Evolutionary conservation across 2,329 filamentous ascomycete species (phyloP), one percentile per base, ranked within the genome.

Genomic region (Colletotrichum cordylinicola): DNA sequence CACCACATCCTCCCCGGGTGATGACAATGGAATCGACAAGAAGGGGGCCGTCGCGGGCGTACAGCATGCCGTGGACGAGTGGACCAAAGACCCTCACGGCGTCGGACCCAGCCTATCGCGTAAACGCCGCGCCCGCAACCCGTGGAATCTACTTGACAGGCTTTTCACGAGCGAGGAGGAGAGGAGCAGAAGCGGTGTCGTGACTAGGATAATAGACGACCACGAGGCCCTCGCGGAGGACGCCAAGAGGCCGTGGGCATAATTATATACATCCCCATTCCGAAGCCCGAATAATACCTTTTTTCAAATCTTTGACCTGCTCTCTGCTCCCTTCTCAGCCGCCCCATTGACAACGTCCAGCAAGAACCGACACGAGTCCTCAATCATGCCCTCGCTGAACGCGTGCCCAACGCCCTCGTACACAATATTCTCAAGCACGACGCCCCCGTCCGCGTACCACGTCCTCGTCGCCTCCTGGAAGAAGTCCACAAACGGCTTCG

Each of bases 341-440:
- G 82, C 76, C 71, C 81, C 80, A 13, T 80, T 83, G 21, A 91
- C 85, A 8, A 82, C 86, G 52, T 89, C 85, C 18, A 89, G 83
- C 39, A 96, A 83, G 83, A 95, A 96, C 43, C 84, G 83, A 13
- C 93, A 88, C 6, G 94, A 90, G 80, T 94, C 93, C 77, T 85
- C 84, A 33, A 92, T 88, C 95, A 97, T 96, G 8, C 84, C 88
- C 2, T 86, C 82, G 12, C 90, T 92, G 79, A 95, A 95, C n/a
- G 88, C 86, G 82, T 97, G 95, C 0, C 93, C 93, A 1, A 93
- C 88, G 0, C 90, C 93, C 2, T 91, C 87, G 79, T 95, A 96
- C 0, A 95, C 85, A 37, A 90, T 88, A 81, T 96, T 92, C 67
- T 92, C 90, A 7, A 96, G 82, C 43, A 86, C 85, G 3, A 94